Base-by-base conservation (phyloP, 2,329 filamentous ascomycete genomes). In the Verticillium klebahnii region DNA sequence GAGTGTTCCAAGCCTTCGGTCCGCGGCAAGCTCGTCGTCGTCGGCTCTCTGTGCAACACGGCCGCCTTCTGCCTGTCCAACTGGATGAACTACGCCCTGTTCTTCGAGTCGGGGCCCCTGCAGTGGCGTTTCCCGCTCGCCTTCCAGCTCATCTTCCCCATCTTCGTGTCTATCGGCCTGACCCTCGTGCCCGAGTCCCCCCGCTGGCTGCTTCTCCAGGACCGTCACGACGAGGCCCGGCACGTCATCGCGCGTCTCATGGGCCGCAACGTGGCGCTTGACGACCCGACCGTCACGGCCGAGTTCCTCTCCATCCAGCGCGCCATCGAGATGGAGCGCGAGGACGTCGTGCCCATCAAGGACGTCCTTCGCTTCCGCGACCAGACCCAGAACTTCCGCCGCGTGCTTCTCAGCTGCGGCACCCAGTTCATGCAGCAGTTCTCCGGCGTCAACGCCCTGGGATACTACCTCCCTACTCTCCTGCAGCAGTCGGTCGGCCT, bases 241-340 rank as follows among this genome's bases (percentile, higher is more conserved):
- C 73, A 78, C 6, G 80, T 84, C 5, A 78, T 91, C 62, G 78
- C 82, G 8, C 82, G 82, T 63, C 85, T 85, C 62, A 84, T 84
- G 62, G 79, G 81, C 19, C 74, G 86, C 65, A 79, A 63, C 63
- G 45, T 63, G 5, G 61, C 63, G 3, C 65, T 69, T 1, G 62
- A 71, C 2, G 69, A 74, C 45, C 62, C 66, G 1, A 61, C 67
- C 0, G 73, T 77, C 1, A 68, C 65, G 1, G 66, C 68, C 3
- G 74, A 78, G 58, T 75, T 72, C 55, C 69, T 72, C 5, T 75
- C 73, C 2, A 78, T 78, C 58, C 70, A 70, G 52, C 67, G 69
- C 0, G 70, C 75, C 2, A 72, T 78, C 12, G 67, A 73, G 64
- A 63, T 72, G 39, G 76, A 77, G 67, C 68, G 73, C 45, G 68